Percentiles rank a stretch among this genome's conserved stretches.
Evolutionary conservation across 73 alveolate species (phyloP).

Genomic region (Effrenium voratum): DNA sequence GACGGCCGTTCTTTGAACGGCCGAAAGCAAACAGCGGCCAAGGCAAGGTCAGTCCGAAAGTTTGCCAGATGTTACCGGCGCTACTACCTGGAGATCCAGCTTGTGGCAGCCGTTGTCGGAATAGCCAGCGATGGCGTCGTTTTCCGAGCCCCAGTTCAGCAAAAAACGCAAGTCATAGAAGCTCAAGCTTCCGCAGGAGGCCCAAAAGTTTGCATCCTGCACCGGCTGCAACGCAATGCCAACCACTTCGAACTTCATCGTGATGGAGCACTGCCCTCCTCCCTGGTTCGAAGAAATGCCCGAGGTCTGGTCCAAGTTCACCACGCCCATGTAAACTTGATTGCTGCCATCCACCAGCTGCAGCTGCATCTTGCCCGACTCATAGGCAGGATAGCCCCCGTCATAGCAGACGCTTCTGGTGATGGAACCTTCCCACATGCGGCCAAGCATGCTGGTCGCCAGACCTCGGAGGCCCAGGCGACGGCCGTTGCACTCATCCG

Average conservation of each 20-base stretch:
- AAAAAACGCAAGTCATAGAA: background rate
- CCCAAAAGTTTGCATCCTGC: background rate
- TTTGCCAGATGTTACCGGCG: background rate
- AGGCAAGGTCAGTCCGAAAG: background rate
- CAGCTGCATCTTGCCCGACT: constrained; percentile 6
- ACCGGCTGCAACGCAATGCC: background rate
- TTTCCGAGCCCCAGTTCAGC: background rate
- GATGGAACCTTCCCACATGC: background rate
- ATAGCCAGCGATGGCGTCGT: background rate
- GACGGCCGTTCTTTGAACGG: too few species aligned
- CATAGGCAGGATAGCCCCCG: background rate
- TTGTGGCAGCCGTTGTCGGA: background rate
- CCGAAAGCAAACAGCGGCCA: too few species aligned
- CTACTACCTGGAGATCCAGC: background rate
- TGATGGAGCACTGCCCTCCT: background rate
- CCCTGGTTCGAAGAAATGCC: background rate
- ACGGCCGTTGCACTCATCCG: background rate
- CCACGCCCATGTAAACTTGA: background rate
- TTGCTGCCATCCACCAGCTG: background rate
- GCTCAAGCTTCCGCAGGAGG: background rate
- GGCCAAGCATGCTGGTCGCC: background rate
- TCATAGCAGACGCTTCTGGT: background rate
- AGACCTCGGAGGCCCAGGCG: background rate
- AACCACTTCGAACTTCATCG: background rate
- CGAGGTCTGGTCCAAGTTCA: background rate